Conservation (phyloP, 2,329 filamentous ascomycete species). For the Coniochaeta pulveracea region DNA sequence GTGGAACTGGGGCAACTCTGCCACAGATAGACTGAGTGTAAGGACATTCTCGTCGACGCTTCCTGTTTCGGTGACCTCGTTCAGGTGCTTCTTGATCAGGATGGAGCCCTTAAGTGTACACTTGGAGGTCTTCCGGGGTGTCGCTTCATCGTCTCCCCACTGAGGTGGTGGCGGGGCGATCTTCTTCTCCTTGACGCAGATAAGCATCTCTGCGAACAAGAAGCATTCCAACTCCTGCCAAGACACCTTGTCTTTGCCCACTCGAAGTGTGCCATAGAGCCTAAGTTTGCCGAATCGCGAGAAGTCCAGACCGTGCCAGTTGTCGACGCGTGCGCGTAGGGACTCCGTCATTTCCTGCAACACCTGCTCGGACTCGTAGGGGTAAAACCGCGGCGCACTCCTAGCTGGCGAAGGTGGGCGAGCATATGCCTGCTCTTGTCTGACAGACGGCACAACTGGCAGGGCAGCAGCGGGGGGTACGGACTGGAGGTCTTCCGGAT, state of each 20-base stretch:
- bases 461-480: constrained; percentile 30
- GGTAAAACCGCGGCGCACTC: constrained; percentile 48
- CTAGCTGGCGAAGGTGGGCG: constrained; percentile 48
- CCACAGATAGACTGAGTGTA: constrained; percentile 81
- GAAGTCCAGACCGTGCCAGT: constrained; percentile 96
- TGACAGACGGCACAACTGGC: constrained; percentile 16
- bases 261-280: constrained; percentile 77
- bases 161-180: constrained; percentile 33
- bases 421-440: constrained; percentile 42
- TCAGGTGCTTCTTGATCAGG: constrained; percentile 93
- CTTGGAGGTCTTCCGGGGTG: constrained; percentile 53
- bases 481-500: constrained; percentile 66
- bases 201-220: constrained; percentile 96
- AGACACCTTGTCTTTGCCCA: constrained; percentile 90
- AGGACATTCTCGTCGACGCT: constrained; percentile 69
- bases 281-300: constrained; percentile 84
- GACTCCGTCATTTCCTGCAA: constrained; percentile 80
- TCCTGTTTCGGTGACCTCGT: constrained; percentile 67
- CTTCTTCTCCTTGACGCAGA: constrained; percentile 98
- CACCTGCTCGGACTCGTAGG: constrained; percentile 65
- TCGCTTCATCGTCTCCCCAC: constrained; percentile 54
- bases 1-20: constrained; percentile 88
- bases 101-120: constrained; percentile 96
- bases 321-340: constrained; percentile 79
- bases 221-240: constrained; percentile 99